Percentiles rank a stretch among this genome's conserved stretches.
Conservation (phyloP, 2,329 filamentous ascomycete genomes). For the Fusarium graminum region DNA sequence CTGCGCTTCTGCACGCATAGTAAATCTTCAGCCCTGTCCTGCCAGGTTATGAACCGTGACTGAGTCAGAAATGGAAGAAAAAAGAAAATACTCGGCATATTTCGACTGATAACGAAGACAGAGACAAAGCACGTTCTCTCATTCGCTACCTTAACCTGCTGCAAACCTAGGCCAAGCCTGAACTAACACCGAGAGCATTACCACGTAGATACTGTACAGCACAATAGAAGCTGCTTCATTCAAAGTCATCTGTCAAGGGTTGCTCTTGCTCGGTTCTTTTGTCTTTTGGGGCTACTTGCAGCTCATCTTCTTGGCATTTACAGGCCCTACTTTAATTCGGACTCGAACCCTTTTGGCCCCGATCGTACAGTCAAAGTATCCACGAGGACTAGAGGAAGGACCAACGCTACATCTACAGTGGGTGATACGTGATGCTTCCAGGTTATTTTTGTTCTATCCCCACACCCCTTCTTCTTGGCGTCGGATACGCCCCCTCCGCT, state of each 20-base stretch:
- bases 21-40: constrained; percentile 24
- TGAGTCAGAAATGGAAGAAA: constrained; percentile 3
- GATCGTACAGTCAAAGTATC: constrained; percentile 32
- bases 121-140: background rate
- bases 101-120: constrained; percentile 45
- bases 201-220: too few relatives aligned
- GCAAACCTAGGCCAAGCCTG: constrained; percentile 28
- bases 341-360: constrained; percentile 39
- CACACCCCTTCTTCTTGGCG: constrained; percentile 34
- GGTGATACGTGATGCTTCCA: constrained; percentile 26
- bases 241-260: constrained; percentile 32
- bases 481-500: constrained; percentile 35
- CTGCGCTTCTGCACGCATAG: constrained; percentile 21
- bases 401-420: constrained; percentile 21
- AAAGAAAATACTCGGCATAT: constrained; percentile 3
- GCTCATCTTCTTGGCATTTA: constrained; percentile 32
- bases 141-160: constrained; percentile 41
- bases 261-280: constrained; percentile 23
- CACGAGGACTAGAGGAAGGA: constrained; percentile 20
- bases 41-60: constrained; percentile 26
- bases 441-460: constrained; percentile 31
- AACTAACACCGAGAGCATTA: constrained; percentile 13
- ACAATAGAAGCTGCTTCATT: constrained; percentile 5
- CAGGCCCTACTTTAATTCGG: constrained; percentile 19
- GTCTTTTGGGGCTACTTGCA: constrained; percentile 38